These are phyloP conservation scores for Sporobolomyces pararoseus DNA, from an alignment of 768 basidiomycete species.

Conservation along the genomic window DNA sequence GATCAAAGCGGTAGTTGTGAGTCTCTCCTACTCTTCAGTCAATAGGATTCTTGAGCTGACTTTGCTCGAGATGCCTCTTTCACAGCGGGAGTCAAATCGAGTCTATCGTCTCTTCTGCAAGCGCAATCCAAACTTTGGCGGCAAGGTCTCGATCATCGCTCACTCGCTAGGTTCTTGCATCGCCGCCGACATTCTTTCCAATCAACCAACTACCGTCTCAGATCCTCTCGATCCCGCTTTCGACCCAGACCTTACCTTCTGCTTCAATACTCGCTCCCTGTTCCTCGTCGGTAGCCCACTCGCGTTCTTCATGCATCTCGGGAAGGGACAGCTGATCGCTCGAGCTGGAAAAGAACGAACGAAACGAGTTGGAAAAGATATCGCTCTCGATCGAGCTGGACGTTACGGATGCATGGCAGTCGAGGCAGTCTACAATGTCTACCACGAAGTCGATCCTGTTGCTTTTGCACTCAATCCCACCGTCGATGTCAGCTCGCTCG, in stretches of 20 bases:
- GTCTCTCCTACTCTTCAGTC: background rate
- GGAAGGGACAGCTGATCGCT: slow-evolving; percentile 44
- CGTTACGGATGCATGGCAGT: slow-evolving; percentile 39
- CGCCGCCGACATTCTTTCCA: slow-evolving; percentile 42
- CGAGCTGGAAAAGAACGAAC: slow-evolving; percentile 39
- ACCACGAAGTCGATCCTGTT: slow-evolving; percentile 42
- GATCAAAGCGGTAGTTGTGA: slow-evolving; percentile 40
- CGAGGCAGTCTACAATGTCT: slow-evolving; percentile 38
- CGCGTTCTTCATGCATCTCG: slow-evolving; percentile 43
- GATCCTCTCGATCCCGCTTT: background rate
- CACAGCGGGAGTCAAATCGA: slow-evolving; percentile 41
- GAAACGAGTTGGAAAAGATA: slow-evolving; percentile 29
- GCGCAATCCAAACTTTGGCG: slow-evolving; percentile 44
- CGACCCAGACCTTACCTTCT: slow-evolving; percentile 24
- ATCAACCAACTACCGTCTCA: slow-evolving; percentile 40
- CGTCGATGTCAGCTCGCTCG: slow-evolving; percentile 35
- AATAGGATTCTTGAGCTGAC: background rate
- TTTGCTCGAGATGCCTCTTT: background rate
- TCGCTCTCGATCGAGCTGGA: slow-evolving; percentile 41
- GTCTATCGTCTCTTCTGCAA: slow-evolving; percentile 43
- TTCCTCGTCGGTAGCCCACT: slow-evolving; percentile 44
- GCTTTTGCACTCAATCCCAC: slow-evolving; percentile 41
- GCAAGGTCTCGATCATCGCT: slow-evolving; percentile 44
- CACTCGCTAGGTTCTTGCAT: slow-evolving; percentile 41
- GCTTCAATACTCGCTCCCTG: slow-evolving; percentile 38